Base-by-base conservation (phyloP, 2,329 filamentous ascomycete genomes). In the Colletotrichum theobromicola region DNA sequence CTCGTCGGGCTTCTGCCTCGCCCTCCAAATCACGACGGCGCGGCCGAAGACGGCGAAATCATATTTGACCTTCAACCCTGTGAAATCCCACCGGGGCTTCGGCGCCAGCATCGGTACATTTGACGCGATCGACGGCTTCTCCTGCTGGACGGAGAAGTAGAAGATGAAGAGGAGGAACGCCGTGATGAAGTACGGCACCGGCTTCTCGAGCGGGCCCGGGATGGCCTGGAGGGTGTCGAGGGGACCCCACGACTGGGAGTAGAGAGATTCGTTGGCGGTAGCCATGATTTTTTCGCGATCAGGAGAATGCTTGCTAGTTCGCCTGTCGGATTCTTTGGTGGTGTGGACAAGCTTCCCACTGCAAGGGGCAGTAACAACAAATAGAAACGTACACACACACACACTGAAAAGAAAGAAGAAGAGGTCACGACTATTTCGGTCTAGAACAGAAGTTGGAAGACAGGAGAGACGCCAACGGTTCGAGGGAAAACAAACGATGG, bases 161-260 rank as follows among this genome's bases (percentile, higher is more conserved):
- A 74, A 74, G 34, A 74, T 69, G 15, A 74, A 74, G 5, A 74
- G 34, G 2, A 74, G 24, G 15, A 74, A 74, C 4, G 42, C 72
- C 2, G 72, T 74, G 21, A 74, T 72, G 68, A 74, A 74, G 42
- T 74, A 74, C 34, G 72, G 72, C 4, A 74, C 62, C 15, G 72
- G 72, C 62, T 74, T 74, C 28, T 74, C 72, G 5, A 74, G 21
- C 9, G 72, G 72, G 18, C 72, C 60, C 10, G 72, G 72, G 28
- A 74, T 62, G 28, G 72, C 68, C 63, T 74, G 72, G 12, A 74
- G 57, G 8, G 68, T 67, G 55, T 74, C 68, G 32, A 74, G 72
- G 9, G 72, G 55, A 1, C 68, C 72, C 72, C 72, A 74, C 16
- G 72, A 66, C 34, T 72, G 72, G 15, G 46, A 67, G 30, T 65